phyloP scores from a whole-genome alignment of 352 stramenopile genomes.

The Elongisporangium undulatum region DNA sequence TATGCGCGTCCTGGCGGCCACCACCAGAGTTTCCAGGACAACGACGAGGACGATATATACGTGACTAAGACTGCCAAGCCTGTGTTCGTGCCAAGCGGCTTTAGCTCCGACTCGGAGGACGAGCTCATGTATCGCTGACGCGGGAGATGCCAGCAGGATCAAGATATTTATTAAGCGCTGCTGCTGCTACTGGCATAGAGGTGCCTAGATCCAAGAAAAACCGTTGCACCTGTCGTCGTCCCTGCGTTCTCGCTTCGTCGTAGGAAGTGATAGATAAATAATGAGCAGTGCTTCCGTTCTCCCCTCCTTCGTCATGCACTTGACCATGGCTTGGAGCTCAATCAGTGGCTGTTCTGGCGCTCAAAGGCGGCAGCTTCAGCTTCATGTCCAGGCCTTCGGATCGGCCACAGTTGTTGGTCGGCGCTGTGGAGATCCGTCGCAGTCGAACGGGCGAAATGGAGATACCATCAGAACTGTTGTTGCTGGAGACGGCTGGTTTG shows the following conservation, averaged over 20 bases:
- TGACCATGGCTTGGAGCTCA: not conserved
- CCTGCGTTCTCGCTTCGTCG: not conserved
- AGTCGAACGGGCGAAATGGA: conserved; percentile 29
- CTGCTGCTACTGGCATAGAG: not conserved
- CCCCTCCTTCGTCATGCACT: too few species aligned
- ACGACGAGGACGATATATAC: conserved; percentile 1
- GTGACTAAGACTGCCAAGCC: not conserved
- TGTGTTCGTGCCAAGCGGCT: not conserved
- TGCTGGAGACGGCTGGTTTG: not conserved
- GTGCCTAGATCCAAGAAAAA: not conserved
- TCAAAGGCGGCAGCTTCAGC: conserved; percentile 45
- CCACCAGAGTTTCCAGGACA: not conserved
- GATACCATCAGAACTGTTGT: conserved; percentile 8
- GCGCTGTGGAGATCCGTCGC: conserved; percentile 40
- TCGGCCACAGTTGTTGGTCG: conserved; percentile 15
- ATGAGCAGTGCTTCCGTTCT: not conserved
- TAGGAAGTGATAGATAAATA: not conserved
- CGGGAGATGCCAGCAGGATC: not conserved
- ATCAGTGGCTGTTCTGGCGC: conserved; percentile 8
- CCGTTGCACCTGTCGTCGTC: not conserved
- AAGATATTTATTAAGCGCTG: not conserved
- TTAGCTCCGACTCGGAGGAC: not conserved
- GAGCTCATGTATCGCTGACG: not conserved
- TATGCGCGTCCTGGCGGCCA: not conserved
- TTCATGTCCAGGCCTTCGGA: conserved; percentile 17